Conservation (phyloP, 768 basidiomycete species). For the Boletus fagicola region DNA sequence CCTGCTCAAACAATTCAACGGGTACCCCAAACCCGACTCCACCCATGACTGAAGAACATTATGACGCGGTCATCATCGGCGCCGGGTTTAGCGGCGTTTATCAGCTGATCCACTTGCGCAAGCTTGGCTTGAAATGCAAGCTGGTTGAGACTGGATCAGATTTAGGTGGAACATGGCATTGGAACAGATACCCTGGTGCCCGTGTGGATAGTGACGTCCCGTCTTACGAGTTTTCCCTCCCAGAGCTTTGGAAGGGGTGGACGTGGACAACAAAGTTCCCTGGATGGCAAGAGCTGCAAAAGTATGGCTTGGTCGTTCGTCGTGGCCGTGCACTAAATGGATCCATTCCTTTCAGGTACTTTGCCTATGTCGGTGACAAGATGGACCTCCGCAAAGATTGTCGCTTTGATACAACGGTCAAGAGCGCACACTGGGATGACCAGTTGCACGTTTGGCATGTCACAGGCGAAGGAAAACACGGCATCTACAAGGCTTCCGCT, state of each 20-base stretch:
- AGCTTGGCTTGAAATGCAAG: slow-evolving; percentile 8
- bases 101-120: slow-evolving; percentile 11
- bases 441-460: slow-evolving; percentile 8
- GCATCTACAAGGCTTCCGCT: slow-evolving; percentile 3
- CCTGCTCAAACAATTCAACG: neutral
- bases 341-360: neutral
- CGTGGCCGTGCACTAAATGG: neutral
- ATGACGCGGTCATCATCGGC: slow-evolving; percentile 9
- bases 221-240: slow-evolving; percentile 6
- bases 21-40: neutral
- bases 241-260: slow-evolving; percentile 18
- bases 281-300: slow-evolving; percentile 7
- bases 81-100: slow-evolving; percentile 11
- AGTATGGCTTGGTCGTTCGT: neutral
- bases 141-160: slow-evolving; percentile 7
- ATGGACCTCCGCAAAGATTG: slow-evolving; percentile 11
- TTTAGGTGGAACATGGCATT: slow-evolving; percentile 11
- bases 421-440: slow-evolving; percentile 12
- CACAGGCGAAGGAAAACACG: neutral
- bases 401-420: slow-evolving; percentile 12
- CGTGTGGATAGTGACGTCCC: slow-evolving; percentile 12
- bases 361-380: slow-evolving; percentile 10
- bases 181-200: slow-evolving; percentile 16
- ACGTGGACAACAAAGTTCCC: slow-evolving; percentile 12
- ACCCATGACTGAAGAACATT: slow-evolving; percentile 7